Base-by-base conservation (phyloP, 176 grass and related monocot genomes). In the Paspalum vaginatum region DNA sequence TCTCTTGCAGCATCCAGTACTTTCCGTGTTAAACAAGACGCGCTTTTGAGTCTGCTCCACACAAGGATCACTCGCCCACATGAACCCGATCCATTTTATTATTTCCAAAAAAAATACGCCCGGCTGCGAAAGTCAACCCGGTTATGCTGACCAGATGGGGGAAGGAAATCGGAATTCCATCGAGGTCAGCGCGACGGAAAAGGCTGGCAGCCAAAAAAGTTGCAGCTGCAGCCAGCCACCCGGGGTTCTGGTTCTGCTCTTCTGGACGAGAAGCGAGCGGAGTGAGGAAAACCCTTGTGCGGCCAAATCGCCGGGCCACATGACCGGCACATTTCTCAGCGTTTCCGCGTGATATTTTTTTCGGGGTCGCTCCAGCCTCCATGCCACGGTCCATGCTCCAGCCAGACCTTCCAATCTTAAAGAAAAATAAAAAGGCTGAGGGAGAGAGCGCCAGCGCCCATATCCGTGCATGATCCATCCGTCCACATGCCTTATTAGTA, bases 251-350 rank as follows among this genome's bases (percentile, higher is more conserved):
- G 63, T 60, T 17, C 59, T 21, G 11, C 18, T 32, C 18, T 32
- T 32, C 32, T 4, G 16, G 10, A 5, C 39, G 17, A 57, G 22
- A 24, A 58, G 54, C 9, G 65, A 11, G 3, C 32, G 32, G 2
- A 32, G 32, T 32, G 32, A 32, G 54, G 4, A 41, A 11, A 69
- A 22, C n/a, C 50, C 74, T 63, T 44, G 67, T 21, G 83, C 55
- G 20, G 63, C 64, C 71, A 81, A 82, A 87, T 77, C 63, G 20
- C 15, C 41, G 63, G 47, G 83, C 5, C 87, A 84, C 81, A 80
- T 85, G 81, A 21, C 47, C 41, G 54, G 81, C 77, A 69, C 87
- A 68, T 46, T 69, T 80, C 81, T 81, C 76, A 52, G 61, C 84
- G 56, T 75, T 87, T 76, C 78, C 71, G 74, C 69, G 52, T 62